A percentile compares a stretch with the other conserved stretches of the same genome.
Conservation (phyloP, 2,329 filamentous ascomycete genomes). For the Epichloe typhina region DNA sequence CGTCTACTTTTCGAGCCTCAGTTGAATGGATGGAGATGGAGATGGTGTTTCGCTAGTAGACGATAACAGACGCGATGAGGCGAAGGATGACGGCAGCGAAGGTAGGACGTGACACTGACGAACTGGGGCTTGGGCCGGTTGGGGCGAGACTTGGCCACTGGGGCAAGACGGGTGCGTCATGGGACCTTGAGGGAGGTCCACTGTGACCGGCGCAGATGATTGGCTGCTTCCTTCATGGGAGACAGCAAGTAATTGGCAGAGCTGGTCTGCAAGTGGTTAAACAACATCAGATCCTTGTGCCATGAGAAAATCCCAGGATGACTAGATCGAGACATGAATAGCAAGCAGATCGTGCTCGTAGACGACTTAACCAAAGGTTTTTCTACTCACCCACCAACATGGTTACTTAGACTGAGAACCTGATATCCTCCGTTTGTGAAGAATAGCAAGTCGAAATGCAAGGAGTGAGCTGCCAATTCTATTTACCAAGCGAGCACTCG, state of each 20-base stretch:
- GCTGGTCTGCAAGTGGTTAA: not conserved
- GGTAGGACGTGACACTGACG: not conserved
- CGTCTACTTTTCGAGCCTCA: not conserved
- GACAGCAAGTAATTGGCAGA: not conserved
- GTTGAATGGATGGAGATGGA: not conserved
- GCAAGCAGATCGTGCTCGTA: too few species aligned
- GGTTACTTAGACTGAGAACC: too few species aligned
- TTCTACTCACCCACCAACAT: too few species aligned
- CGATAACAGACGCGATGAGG: not conserved
- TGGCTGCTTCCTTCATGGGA: not conserved
- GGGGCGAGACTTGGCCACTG: slow-evolving; percentile 7
- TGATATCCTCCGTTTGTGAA: too few species aligned
- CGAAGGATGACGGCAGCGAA: slow-evolving; percentile 2
- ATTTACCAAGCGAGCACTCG: too few species aligned
- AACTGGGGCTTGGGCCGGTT: slow-evolving; percentile 4
- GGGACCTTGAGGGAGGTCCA: slow-evolving; percentile 12
- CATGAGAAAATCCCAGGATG: too few species aligned
- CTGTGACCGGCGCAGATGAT: not conserved
- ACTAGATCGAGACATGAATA: too few species aligned
- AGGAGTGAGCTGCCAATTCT: too few species aligned
- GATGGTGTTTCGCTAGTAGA: not conserved
- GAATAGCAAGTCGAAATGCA: too few species aligned
- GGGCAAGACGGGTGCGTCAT: slow-evolving; percentile 20
- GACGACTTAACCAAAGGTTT: too few species aligned
- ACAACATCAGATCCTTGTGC: too few species aligned